phyloP scores from a whole-genome alignment of 2,329 filamentous ascomycete genomes.

The Colletotrichum navitas region DNA sequence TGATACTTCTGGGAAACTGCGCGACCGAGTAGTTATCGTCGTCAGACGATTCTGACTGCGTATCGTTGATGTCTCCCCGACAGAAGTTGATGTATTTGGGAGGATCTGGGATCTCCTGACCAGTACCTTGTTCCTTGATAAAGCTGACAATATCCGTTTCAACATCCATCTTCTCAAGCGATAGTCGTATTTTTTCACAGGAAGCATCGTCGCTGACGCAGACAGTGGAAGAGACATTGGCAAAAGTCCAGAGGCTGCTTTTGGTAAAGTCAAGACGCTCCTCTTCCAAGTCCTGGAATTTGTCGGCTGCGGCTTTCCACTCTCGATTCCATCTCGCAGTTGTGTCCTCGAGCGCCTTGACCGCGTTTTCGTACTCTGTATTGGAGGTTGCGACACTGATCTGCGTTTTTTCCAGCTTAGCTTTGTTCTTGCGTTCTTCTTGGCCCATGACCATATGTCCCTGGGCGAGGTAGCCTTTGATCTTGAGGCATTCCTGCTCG shows the following conservation, averaged over 20 bases:
- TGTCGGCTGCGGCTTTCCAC: conserved; percentile 98
- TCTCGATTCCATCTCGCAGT: conserved; percentile 97
- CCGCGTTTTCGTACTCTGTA: conserved; percentile 91
- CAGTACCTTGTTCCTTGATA: conserved; percentile 89
- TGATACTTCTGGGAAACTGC: conserved; percentile 94
- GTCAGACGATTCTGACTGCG: conserved; percentile 84
- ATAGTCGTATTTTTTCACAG: conserved; percentile 95
- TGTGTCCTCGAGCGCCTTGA: conserved; percentile 94
- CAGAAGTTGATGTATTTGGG: conserved; percentile 99
- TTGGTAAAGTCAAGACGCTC: conserved; percentile 97
- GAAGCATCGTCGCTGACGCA: conserved; percentile 97
- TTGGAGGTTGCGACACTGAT: conserved; percentile 93
- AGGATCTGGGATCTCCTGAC: conserved; percentile 96
- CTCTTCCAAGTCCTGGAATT: conserved; percentile 98
- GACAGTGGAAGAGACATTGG: conserved; percentile 96
- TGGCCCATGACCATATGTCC: conserved; percentile 99
- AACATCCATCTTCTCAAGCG: conserved; percentile 94
- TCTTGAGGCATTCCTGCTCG: conserved; percentile 97
- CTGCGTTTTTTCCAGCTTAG: conserved; percentile 98
- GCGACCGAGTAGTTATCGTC: conserved; percentile 94
- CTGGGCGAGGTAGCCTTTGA: conserved; percentile 98
- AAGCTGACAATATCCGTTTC: conserved; percentile 93
- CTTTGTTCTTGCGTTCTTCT: conserved; percentile 98
- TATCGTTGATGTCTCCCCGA: conserved; percentile 86
- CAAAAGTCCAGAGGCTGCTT: conserved; percentile 97